Conservation (phyloP, 1,139 yeast genomes). For the Suhomyces chickasaworum region DNA sequence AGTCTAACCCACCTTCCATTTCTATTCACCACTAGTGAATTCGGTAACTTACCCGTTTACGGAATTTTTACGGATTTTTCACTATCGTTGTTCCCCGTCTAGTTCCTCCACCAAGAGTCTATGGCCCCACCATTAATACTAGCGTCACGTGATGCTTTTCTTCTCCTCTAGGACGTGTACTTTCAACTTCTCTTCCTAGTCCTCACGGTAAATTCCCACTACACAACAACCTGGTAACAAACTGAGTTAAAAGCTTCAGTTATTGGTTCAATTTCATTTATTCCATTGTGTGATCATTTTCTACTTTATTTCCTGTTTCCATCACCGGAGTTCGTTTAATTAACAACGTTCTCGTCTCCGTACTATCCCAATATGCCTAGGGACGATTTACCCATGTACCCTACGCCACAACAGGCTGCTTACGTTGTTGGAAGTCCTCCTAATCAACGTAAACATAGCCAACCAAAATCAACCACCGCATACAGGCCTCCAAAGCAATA, state of each 20-base stretch:
- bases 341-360: not conserved
- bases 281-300: not conserved
- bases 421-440: conserved; percentile 31
- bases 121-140: not conserved
- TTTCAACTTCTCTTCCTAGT: not conserved
- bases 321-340: not conserved
- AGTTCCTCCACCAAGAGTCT: not conserved
- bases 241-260: not conserved
- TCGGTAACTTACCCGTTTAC: not conserved
- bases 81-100: not conserved
- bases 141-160: not conserved
- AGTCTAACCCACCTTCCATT: no score
- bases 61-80: no score
- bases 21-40: not conserved
- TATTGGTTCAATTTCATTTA: not conserved
- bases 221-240: not conserved
- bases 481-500: conserved; percentile 22
- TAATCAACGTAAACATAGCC: conserved; percentile 20
- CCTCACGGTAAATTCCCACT: not conserved
- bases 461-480: conserved; percentile 17
- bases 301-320: not conserved
- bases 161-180: not conserved
- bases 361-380: conserved; percentile 23
- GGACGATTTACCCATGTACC: conserved; percentile 50
- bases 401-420: conserved; percentile 51